A percentile compares a stretch with the other conserved stretches of the same genome.
Evolutionary conservation across 768 basidiomycete genomes (phyloP).

Genomic region (Ramaria rubella): DNA sequence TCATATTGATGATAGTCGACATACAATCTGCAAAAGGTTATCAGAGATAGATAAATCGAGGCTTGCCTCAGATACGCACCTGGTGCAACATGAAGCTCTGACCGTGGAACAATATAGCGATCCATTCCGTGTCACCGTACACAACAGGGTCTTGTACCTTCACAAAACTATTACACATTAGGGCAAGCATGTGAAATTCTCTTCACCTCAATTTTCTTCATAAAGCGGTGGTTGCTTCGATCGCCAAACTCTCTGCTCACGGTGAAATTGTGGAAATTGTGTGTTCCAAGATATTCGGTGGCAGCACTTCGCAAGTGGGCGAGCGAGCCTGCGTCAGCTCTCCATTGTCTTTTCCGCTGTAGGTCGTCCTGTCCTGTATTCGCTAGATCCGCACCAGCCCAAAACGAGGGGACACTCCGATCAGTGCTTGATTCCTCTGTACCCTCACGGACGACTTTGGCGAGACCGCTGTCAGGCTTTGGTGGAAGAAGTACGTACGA

Average conservation of each 20-base stretch:
- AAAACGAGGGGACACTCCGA: slow-evolving; percentile 50
- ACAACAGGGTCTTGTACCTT: slow-evolving; percentile 83
- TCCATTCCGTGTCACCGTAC: slow-evolving; percentile 90
- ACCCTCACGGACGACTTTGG: slow-evolving; percentile 36
- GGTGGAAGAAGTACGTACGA: slow-evolving; percentile 90
- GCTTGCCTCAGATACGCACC: too few relatives aligned
- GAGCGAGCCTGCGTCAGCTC: slow-evolving; percentile 48
- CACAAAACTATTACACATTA: neutral
- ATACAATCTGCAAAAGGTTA: neutral
- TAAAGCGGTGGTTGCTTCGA: slow-evolving; percentile 73
- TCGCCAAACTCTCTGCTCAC: slow-evolving; percentile 81
- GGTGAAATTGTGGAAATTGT: slow-evolving; percentile 98
- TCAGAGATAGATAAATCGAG: slow-evolving; percentile 1
- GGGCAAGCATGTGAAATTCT: neutral
- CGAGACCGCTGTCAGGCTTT: slow-evolving; percentile 62
- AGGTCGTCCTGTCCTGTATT: slow-evolving; percentile 52
- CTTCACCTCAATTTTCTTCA: slow-evolving; percentile 77
- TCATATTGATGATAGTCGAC: neutral
- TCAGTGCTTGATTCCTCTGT: slow-evolving; percentile 14
- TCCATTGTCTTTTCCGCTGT: slow-evolving; percentile 64
- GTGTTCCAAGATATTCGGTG: slow-evolving; percentile 73
- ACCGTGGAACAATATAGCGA: slow-evolving; percentile 87
- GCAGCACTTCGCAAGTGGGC: slow-evolving; percentile 49
- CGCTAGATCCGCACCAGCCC: slow-evolving; percentile 39
- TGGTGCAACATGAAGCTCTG: slow-evolving; percentile 99